These are phyloP conservation scores for Argentina anserina DNA, from an alignment of 306 rosid genomes.

Conservation along the genomic window DNA sequence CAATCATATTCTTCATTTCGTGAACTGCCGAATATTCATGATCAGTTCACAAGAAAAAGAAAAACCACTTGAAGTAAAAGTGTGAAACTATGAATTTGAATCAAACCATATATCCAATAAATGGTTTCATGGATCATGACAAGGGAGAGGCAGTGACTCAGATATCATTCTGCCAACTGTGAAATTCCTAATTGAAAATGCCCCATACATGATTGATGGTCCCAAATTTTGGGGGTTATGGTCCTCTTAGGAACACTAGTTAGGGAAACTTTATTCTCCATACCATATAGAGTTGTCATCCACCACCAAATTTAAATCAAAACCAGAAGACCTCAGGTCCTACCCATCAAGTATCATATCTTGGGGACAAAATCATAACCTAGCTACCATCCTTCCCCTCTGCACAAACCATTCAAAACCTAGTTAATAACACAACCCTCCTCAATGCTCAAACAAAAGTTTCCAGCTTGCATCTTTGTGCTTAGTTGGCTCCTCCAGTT, in stretches of 20 bases:
- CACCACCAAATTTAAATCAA: conserved; percentile 44
- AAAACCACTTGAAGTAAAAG: background rate
- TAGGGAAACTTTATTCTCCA: conserved; percentile 59
- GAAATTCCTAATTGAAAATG: conserved; percentile 22
- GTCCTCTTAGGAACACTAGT: conserved; percentile 1
- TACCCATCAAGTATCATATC: conserved; percentile 15
- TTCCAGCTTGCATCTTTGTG: conserved; percentile 50
- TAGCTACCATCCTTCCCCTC: conserved; percentile 1
- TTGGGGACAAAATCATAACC: conserved; percentile 29
- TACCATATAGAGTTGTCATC: conserved; percentile 57
- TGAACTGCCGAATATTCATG: background rate
- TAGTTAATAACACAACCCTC: background rate
- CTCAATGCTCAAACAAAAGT: conserved; percentile 43
- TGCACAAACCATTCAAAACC: conserved; percentile 1
- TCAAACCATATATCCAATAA: background rate
- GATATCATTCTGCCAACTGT: conserved; percentile 26
- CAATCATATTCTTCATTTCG: background rate
- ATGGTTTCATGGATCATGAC: background rate
- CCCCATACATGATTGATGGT: conserved; percentile 53
- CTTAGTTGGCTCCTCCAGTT: conserved; percentile 36
- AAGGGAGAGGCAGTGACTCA: conserved; percentile 1
- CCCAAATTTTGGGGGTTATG: conserved; percentile 18
- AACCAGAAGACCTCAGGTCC: conserved; percentile 28
- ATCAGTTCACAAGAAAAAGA: background rate
- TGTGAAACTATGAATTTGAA: background rate